Evolutionary conservation across 768 basidiomycete genomes (phyloP).

Genomic region (Termitomyces titanicus): DNA sequence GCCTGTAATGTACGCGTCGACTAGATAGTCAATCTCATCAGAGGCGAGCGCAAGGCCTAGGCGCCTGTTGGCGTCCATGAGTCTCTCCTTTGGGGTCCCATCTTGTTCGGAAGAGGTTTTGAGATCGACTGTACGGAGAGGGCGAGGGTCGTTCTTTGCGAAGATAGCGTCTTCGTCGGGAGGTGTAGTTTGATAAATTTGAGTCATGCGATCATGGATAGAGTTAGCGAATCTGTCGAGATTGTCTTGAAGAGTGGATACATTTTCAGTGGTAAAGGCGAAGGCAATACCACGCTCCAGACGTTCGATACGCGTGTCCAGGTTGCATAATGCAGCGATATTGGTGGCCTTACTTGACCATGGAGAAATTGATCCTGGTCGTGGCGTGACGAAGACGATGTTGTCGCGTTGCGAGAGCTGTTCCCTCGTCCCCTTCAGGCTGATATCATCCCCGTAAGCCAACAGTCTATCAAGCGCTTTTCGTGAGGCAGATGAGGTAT

Average conservation of each 20-base stretch:
- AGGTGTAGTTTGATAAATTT: constrained; percentile 54
- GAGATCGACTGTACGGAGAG: constrained; percentile 18
- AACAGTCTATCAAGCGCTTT: constrained; percentile 67
- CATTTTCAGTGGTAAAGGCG: constrained; percentile 45
- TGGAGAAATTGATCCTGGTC: constrained; percentile 91
- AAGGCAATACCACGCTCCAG: constrained; percentile 84
- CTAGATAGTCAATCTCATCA: constrained; percentile 90
- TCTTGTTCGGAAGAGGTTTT: constrained; percentile 45
- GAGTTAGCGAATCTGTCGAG: constrained; percentile 59
- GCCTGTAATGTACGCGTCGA: constrained; percentile 83
- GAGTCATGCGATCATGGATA: constrained; percentile 97
- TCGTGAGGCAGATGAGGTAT: constrained; percentile 40
- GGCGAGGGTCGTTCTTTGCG: constrained; percentile 48
- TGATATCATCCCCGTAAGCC: constrained; percentile 78
- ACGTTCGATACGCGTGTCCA: constrained; percentile 67
- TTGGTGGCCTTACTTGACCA: constrained; percentile 99
- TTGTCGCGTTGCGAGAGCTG: constrained; percentile 34
- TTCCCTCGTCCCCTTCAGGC: constrained; percentile 39
- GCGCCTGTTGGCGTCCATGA: constrained; percentile 73
- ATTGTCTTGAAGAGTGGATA: constrained; percentile 39
- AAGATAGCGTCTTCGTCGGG: constrained; percentile 63
- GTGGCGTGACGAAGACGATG: constrained; percentile 72
- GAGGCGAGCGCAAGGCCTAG: constrained; percentile 88
- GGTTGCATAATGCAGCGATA: constrained; percentile 84
- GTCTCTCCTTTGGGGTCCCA: constrained; percentile 52